phyloP scores from a whole-genome alignment of 2,329 filamentous ascomycete genomes.

The Botrytis elliptica region DNA sequence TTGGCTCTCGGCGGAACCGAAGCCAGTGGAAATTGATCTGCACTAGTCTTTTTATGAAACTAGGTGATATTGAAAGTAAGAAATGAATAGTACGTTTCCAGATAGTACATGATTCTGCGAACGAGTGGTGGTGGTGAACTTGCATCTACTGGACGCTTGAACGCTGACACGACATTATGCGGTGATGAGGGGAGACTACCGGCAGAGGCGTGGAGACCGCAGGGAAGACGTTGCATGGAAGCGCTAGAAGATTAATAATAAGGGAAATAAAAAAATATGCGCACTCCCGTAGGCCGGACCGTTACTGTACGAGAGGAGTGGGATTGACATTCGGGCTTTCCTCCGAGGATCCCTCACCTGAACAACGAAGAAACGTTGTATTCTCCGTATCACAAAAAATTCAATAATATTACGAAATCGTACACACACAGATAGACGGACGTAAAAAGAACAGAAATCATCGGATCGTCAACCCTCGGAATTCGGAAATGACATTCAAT shows the following conservation, averaged over 20 bases:
- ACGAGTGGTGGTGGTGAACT: slow-evolving; percentile 18
- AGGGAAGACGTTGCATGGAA: slow-evolving; percentile 17
- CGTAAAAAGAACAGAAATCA: neutral
- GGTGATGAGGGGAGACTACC: slow-evolving; percentile 18
- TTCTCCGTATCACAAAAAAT: neutral
- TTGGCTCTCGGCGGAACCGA: slow-evolving; percentile 6
- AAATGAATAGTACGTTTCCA: slow-evolving; percentile 10
- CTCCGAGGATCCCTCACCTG: slow-evolving; percentile 8
- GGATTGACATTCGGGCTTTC: slow-evolving; percentile 3
- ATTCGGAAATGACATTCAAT: slow-evolving; percentile 10
- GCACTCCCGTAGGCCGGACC: slow-evolving; percentile 1
- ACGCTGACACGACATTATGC: slow-evolving; percentile 20
- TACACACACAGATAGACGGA: neutral
- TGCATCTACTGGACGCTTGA: slow-evolving; percentile 9
- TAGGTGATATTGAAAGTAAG: neutral
- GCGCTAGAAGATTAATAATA: slow-evolving; percentile 20
- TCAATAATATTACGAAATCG: slow-evolving; percentile 3
- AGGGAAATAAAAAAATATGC: slow-evolving; percentile 12
- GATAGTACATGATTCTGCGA: slow-evolving; percentile 13
- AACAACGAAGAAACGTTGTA: slow-evolving; percentile 9
- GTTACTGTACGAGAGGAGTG: slow-evolving; percentile 6
- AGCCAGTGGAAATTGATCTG: neutral
- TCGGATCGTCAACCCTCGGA: neutral
- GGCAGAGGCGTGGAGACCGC: slow-evolving; percentile 14
- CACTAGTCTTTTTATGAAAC: neutral